Percentiles rank a stretch among this genome's conserved stretches.
Conservation (phyloP, 1,284 basidiomycete species). For the Peniophora sp. region DNA sequence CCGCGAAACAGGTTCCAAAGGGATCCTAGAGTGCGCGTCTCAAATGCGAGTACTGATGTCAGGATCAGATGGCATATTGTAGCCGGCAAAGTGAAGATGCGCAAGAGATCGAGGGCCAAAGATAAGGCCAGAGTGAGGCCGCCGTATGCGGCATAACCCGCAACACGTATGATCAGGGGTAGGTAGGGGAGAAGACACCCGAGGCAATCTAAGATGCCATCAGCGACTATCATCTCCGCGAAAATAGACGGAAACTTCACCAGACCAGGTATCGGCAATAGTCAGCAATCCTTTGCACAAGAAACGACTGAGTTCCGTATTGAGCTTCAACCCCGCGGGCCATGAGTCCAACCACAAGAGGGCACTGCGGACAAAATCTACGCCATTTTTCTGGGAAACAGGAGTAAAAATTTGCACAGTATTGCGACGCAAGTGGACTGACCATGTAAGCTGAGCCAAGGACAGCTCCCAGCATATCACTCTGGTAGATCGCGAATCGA, state of each 20-base stretch:
- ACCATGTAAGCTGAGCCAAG: slow-evolving; percentile 38
- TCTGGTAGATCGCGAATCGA: slow-evolving; percentile 61
- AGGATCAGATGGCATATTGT: slow-evolving; percentile 66
- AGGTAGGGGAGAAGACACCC: slow-evolving; percentile 30
- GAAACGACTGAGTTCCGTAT: slow-evolving; percentile 84
- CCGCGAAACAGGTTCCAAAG: slow-evolving; percentile 95
- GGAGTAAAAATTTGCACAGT: slow-evolving; percentile 7
- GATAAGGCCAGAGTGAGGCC: slow-evolving; percentile 71
- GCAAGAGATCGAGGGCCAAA: slow-evolving; percentile 58
- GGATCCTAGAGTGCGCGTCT: slow-evolving; percentile 54
- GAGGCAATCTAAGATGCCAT: slow-evolving; percentile 33
- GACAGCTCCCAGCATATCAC: slow-evolving; percentile 28
- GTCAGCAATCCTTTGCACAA: slow-evolving; percentile 28
- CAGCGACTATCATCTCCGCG: too few relatives aligned
- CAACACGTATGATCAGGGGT: slow-evolving; percentile 36
- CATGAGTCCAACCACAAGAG: slow-evolving; percentile 88
- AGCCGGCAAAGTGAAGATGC: slow-evolving; percentile 68
- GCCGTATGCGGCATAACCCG: slow-evolving; percentile 48
- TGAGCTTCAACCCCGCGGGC: slow-evolving; percentile 95
- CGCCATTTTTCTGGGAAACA: slow-evolving; percentile 34
- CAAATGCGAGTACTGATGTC: slow-evolving; percentile 55
- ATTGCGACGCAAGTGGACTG: slow-evolving; percentile 9
- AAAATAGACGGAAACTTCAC: slow-evolving; percentile 7
- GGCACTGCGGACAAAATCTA: slow-evolving; percentile 42
- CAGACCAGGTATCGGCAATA: slow-evolving; percentile 9